Evolutionary conservation across 495 filamentous ascomycete species (phyloP), one percentile per base, ranked within the genome.

Genomic region (Pseudevernia furfuracea): DNA sequence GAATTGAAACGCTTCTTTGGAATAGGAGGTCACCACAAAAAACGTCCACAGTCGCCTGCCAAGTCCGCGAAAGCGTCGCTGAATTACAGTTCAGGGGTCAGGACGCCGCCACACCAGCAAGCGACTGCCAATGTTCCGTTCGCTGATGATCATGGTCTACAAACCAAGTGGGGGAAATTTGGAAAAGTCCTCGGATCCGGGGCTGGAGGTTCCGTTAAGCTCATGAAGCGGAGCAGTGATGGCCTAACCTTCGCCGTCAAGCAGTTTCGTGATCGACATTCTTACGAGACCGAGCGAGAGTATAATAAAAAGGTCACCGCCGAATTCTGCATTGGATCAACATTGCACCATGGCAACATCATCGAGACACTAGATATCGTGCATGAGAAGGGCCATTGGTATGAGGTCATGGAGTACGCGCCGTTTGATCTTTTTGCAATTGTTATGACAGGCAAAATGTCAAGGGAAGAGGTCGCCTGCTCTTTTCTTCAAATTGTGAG

Each of bases 271-370:
- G 86, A 93, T 59, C 85, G 92, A 41, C 93, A 99, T 77, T 85
- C 88, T 7, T 97, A 96, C 76, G 94, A 99, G 74, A 89, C 87
- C 6, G 85, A 94, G 76, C 89, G 88, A 66, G 95, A 97, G 66
- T 99, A 99, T 66, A 89, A 90, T 65, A 99, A 99, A 77, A 99
- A 99, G 71, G 87, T 99, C 61, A 99, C 95, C n/a, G 94, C 94
- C 3, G 94, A 99, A 74, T 99, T 97, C 74, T 99, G 94, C 74
- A 92, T 99, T 71, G 94, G 94, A 14, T 97, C 93, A 5, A 96
- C 95, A 32, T 77, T 99, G 48, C 94, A 97, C 71, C 94, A 99
- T 70, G 94, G 95, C 60, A 99, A 99, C 74, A 92, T 99, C 67
- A 96, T 99, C 71, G 94, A 97, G 74, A 97, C 94, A 12, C 81